Conservation (phyloP, 257 asterid species). For the Scutellaria galericulata region DNA sequence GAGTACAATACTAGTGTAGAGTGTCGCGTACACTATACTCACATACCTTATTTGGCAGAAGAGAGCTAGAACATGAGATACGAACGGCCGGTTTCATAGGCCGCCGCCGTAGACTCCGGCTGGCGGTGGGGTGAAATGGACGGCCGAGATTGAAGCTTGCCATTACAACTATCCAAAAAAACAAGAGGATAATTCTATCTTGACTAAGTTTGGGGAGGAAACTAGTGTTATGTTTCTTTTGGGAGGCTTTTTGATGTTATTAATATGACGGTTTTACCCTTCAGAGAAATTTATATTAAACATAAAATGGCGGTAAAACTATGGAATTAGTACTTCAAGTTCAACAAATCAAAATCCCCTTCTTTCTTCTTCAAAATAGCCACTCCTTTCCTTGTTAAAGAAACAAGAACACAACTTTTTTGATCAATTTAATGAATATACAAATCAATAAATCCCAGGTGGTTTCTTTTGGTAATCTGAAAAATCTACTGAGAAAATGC, state of each 20-base stretch:
- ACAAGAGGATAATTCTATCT: constrained; percentile 15
- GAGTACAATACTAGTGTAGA: not conserved
- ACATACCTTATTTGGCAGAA: constrained; percentile 55
- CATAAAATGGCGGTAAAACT: constrained; percentile 32
- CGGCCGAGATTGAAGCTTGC: constrained; percentile 44
- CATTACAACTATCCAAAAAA: too few species aligned
- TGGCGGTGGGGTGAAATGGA: constrained; percentile 43
- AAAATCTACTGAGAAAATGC: constrained; percentile 45
- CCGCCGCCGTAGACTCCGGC: constrained; percentile 33
- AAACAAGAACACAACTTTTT: not conserved
- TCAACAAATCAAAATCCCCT: constrained; percentile 23
- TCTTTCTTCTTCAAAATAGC: not conserved
- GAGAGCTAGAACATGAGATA: constrained; percentile 44
- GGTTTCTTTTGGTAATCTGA: constrained; percentile 37
- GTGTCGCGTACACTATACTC: too few species aligned
- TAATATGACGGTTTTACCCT: constrained; percentile 34
- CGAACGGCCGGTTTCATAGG: constrained; percentile 29
- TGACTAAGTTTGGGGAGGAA: not conserved
- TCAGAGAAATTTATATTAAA: not conserved
- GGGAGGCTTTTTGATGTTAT: not conserved
- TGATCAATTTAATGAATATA: constrained; percentile 34
- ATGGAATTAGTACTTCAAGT: constrained; percentile 3
- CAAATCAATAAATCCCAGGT: constrained; percentile 32
- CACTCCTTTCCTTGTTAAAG: not conserved
- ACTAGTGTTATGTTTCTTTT: not conserved